Evolutionary conservation across 2,329 filamentous ascomycete species (phyloP), one percentile per base, ranked within the genome.

Genomic region (Neonectria sp.): DNA sequence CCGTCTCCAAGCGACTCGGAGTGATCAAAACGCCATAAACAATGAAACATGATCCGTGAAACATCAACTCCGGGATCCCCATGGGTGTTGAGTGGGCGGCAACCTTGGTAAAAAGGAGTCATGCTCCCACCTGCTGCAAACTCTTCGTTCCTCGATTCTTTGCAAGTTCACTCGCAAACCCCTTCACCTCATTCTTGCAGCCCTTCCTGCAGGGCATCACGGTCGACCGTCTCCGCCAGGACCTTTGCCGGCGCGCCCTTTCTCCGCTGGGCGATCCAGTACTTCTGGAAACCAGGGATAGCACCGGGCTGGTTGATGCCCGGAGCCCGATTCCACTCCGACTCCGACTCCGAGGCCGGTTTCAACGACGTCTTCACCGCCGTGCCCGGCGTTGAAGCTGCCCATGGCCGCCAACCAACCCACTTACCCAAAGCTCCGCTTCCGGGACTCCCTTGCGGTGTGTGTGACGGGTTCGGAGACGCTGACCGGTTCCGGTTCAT

Each of bases 241-340:
- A 93, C 87, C 66, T 86, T 86, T 40, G 86, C 84, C 3, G 89
- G 86, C 1, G 88, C 82, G 40, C 79, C 84, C 79, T 81, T 88
- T 75, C 79, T 88, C 79, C 81, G 88, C 75, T 80, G 83, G 1
- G 83, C 80, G 2, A 83, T 81, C 79, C 85, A 84, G 71, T 87
- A 89, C 62, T 88, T 84, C 29, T 89, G 85, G 70, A 95, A 92
- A 0, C 93, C 93, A 0, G 92, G 89, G 49, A 96, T 91, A 0
- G 89, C 86, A 0, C 93, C 93, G 1, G 89, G 86, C 77, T 95
- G 93, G 75, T 96, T 96, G 76, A 96, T 94, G 0, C 93, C 93
- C 1, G 92, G 88, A 5, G 88, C 81, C 49, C 93, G 85, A 49
- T 83, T 83, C 37, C 81, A 60, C 12, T 82, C 80, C 62, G 78